These are phyloP conservation scores for Naematelia aurantialba DNA, from an alignment of 768 basidiomycete genomes.

Conservation along the genomic window DNA sequence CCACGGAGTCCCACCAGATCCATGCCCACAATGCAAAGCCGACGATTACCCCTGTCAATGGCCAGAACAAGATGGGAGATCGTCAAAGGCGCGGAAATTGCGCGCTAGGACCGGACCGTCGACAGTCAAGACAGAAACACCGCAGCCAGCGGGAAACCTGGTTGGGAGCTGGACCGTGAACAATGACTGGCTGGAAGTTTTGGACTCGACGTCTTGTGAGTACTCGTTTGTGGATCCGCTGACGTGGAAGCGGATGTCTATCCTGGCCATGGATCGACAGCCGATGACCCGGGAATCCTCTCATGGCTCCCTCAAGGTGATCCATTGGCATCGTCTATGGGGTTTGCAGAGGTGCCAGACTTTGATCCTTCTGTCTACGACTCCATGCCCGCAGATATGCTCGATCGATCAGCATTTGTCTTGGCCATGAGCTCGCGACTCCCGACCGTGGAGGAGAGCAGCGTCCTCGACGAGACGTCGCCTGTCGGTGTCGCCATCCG, in stretches of 20 bases:
- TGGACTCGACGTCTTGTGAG: not conserved
- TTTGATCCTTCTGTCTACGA: not conserved
- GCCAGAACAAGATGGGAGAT: conserved; percentile 2
- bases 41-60: conserved; percentile 1
- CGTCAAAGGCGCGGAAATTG: not conserved
- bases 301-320: not conserved
- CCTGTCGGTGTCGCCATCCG: not conserved
- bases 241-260: not conserved
- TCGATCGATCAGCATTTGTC: conserved; percentile 1
- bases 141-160: not conserved
- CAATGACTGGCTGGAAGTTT: not conserved
- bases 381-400: not conserved
- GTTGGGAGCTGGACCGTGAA: not conserved
- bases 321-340: not conserved
- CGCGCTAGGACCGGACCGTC: not conserved
- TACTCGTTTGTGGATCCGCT: not conserved
- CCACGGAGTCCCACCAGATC: conserved; percentile 1
- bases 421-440: conserved; percentile 8
- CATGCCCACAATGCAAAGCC: conserved; percentile 1
- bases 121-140: conserved; percentile 1
- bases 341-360: not conserved
- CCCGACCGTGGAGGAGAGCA: conserved; percentile 23
- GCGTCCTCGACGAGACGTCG: conserved; percentile 8
- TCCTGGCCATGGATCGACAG: not conserved
- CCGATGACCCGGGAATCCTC: not conserved